A percentile compares a stretch with the other conserved stretches of the same genome.
Evolutionary conservation across 2,329 filamentous ascomycete genomes (phyloP).

Genomic region (Thielaviopsis ethacetica): DNA sequence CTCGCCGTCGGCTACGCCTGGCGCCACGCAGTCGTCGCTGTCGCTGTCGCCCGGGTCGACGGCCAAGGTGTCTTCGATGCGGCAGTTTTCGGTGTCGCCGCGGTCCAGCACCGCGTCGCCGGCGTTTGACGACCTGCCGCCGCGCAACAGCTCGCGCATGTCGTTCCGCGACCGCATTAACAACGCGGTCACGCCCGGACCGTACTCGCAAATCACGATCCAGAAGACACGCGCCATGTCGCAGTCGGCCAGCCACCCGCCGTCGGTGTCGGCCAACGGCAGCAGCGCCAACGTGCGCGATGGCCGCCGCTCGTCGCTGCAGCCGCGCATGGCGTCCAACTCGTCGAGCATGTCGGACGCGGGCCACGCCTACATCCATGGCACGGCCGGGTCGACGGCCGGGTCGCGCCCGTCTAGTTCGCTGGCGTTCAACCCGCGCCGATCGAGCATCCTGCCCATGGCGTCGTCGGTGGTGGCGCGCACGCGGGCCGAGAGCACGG

Average conservation of each 20-base stretch:
- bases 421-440: slow-evolving; percentile 28
- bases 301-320: slow-evolving; percentile 35
- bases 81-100: slow-evolving; percentile 25
- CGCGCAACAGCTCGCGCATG: slow-evolving; percentile 29
- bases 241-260: slow-evolving; percentile 20
- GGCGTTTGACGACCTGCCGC: slow-evolving; percentile 27
- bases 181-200: slow-evolving; percentile 26
- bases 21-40: slow-evolving; percentile 23
- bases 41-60: slow-evolving; percentile 23
- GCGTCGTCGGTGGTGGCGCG: slow-evolving; percentile 19
- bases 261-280: neutral
- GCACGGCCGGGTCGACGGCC: slow-evolving; percentile 13
- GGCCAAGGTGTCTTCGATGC: slow-evolving; percentile 31
- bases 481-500: slow-evolving; percentile 14
- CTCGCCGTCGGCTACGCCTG: slow-evolving; percentile 25
- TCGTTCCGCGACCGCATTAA: slow-evolving; percentile 37
- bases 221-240: slow-evolving; percentile 30
- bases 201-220: slow-evolving; percentile 26
- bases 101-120: slow-evolving; percentile 34
- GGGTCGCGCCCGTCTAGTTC: slow-evolving; percentile 38
- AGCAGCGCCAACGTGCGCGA: neutral
- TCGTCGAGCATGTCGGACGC: slow-evolving; percentile 19
- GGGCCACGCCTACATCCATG: slow-evolving; percentile 9
- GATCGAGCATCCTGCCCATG: slow-evolving; percentile 38
- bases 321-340: slow-evolving; percentile 23